Evolutionary conservation across 2,329 filamentous ascomycete species (phyloP).

Genomic region (Trichoderma koningii): DNA sequence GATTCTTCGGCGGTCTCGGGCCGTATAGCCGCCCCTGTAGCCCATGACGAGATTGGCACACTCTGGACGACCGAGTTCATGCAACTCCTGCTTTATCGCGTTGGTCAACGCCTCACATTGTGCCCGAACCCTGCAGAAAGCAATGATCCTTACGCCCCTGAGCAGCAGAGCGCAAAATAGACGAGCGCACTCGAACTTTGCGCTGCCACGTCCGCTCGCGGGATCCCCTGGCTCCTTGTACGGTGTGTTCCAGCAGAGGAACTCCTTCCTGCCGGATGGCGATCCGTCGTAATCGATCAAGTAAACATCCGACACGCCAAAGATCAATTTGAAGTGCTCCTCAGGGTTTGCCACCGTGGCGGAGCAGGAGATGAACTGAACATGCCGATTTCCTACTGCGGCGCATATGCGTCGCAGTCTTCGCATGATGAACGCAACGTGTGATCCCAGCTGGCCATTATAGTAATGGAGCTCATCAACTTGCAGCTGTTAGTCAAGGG

Average conservation of each 20-base stretch:
- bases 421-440: constrained; percentile 93
- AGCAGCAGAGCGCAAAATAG: constrained; percentile 89
- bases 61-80: constrained; percentile 70
- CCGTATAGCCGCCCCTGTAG: constrained; percentile 92
- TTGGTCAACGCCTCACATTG: constrained; percentile 83
- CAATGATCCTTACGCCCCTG: constrained; percentile 86
- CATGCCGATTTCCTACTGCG: constrained; percentile 78
- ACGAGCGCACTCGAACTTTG: constrained; percentile 81
- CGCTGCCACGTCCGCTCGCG: constrained; percentile 80
- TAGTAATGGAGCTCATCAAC: constrained; percentile 94
- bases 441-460: constrained; percentile 90
- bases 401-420: constrained; percentile 84
- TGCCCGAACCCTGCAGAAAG: constrained; percentile 85
- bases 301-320: constrained; percentile 78
- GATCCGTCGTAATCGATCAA: constrained; percentile 91
- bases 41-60: constrained; percentile 84
- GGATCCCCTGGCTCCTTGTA: constrained; percentile 88
- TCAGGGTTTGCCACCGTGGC: constrained; percentile 93
- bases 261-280: constrained; percentile 86
- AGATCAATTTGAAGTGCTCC: constrained; percentile 91
- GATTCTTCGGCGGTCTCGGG: constrained; percentile 83
- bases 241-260: constrained; percentile 96
- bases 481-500: constrained; percentile 28
- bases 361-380: constrained; percentile 94
- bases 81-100: constrained; percentile 77